Conservation (phyloP, 331 rosid species). For the Quercus phellos region DNA sequence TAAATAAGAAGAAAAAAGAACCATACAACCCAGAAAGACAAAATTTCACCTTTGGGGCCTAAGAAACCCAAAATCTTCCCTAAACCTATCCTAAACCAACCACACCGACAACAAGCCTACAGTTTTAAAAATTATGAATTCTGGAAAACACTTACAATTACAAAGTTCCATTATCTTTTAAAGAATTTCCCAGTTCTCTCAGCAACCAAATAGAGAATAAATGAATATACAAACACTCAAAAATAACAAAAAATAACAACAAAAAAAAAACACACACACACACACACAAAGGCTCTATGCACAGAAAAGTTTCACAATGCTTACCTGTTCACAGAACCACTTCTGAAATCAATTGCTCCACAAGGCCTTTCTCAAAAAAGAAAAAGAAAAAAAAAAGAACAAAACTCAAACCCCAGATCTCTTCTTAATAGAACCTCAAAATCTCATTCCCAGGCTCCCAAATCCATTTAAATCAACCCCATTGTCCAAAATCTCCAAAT, state of each 20-base stretch:
- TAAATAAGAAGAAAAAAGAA: not conserved
- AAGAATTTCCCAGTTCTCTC: not conserved
- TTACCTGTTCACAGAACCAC: constrained; percentile 30
- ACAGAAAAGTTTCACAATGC: constrained; percentile 14
- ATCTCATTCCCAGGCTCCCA: constrained; percentile 23
- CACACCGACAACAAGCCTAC: not conserved
- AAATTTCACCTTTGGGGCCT: constrained; percentile 6
- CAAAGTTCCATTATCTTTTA: not conserved
- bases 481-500: constrained; percentile 28
- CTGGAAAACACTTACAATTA: constrained; percentile 13
- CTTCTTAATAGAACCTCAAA: constrained; percentile 11
- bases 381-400: not conserved
- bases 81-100: not conserved
- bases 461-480: constrained; percentile 20
- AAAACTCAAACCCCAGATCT: constrained; percentile 43
- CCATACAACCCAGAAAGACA: constrained; percentile 16
- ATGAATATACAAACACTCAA: not conserved
- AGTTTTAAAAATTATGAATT: not conserved
- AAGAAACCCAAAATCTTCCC: not conserved
- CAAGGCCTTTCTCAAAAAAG: constrained; percentile 19
- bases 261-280: not conserved
- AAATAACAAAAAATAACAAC: not conserved
- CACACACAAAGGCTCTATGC: not conserved
- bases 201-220: constrained; percentile 10
- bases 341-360: constrained; percentile 24